Evolutionary conservation across 2,329 filamentous ascomycete genomes (phyloP).

Genomic region (Botrytis hyacinthi): DNA sequence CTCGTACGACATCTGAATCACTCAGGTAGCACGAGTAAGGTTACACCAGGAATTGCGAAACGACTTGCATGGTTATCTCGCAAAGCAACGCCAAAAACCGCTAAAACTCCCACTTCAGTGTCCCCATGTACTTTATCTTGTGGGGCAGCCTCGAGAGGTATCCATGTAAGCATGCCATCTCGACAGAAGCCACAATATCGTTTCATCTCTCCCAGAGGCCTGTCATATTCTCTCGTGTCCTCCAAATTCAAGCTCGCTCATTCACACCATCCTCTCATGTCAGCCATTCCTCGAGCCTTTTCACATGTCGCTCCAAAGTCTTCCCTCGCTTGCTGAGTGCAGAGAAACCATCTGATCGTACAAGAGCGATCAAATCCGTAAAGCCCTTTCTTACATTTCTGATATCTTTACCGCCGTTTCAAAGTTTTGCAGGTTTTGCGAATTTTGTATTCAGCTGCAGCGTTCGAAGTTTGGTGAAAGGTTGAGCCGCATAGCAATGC

Average conservation of each 20-base stretch:
- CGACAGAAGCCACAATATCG: background rate
- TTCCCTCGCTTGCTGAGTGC: background rate
- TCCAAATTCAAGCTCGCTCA: background rate
- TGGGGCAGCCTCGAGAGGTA: background rate
- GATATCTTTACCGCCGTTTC: slow-evolving; percentile 16
- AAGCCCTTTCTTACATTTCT: background rate
- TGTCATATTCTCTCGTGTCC: background rate
- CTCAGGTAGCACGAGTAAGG: background rate
- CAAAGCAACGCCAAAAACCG: background rate
- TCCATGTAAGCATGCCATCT: slow-evolving; percentile 10
- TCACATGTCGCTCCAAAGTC: slow-evolving; percentile 1
- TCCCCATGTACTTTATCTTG: background rate
- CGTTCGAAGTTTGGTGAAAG: background rate
- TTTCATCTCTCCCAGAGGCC: background rate
- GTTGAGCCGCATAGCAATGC: slow-evolving; percentile 12
- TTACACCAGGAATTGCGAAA: background rate
- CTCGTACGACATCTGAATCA: slow-evolving; percentile 1
- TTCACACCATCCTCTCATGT: background rate
- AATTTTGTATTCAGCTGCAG: background rate
- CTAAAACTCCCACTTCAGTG: background rate
- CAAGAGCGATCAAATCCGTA: background rate
- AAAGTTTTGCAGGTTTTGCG: background rate
- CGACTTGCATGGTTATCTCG: background rate
- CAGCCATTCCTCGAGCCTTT: background rate
- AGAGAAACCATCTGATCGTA: background rate